Percentiles rank a stretch among this genome's conserved stretches.
These are phyloP conservation scores for Eucalyptus marginata DNA, from an alignment of 345 rosid genomes.

Conservation along the genomic window DNA sequence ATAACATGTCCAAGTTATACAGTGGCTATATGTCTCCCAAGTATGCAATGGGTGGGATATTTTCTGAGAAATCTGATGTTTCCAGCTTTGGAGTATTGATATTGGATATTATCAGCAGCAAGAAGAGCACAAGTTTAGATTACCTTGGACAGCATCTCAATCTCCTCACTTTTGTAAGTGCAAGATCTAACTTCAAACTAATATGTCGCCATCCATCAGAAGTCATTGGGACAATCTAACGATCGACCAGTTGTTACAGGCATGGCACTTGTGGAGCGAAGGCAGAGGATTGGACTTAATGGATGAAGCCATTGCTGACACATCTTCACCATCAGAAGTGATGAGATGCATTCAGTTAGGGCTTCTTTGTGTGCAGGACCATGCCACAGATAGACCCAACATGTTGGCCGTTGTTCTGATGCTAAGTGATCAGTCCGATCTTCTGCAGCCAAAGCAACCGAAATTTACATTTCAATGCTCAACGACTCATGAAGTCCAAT, in stretches of 20 bases:
- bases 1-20: neutral
- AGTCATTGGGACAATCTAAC: no score
- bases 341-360: neutral
- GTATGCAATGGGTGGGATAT: neutral
- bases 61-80: neutral
- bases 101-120: neutral
- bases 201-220: no score
- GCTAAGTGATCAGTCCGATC: neutral
- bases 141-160: neutral
- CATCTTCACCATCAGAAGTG: neutral
- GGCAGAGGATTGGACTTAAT: neutral
- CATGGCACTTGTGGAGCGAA: neutral
- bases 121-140: neutral
- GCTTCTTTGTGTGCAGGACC: neutral
- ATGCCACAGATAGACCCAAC: neutral
- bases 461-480: neutral
- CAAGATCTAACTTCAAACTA: neutral
- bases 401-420: neutral
- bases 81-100: neutral
- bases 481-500: no score
- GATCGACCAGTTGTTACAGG: neutral
- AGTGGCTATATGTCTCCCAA: neutral
- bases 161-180: neutral
- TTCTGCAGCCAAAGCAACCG: neutral
- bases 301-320: neutral